phyloP scores from a whole-genome alignment of 768 basidiomycete genomes.

The Serendipita sp. region DNA sequence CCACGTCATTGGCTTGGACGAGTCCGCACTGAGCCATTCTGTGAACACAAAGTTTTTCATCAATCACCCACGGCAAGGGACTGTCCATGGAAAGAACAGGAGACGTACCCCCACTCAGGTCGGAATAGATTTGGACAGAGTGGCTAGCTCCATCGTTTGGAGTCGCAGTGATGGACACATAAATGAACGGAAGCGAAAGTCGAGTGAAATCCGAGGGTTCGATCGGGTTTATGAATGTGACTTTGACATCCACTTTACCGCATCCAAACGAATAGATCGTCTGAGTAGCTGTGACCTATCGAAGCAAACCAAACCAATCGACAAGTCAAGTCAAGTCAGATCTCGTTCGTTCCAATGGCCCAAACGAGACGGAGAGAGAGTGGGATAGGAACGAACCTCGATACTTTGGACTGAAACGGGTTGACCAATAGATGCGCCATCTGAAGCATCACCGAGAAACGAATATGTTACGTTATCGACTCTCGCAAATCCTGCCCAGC shows the following conservation, averaged over 20 bases:
- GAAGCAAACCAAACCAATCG: not conserved
- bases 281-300: not conserved
- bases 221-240: not conserved
- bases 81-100: not conserved
- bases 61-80: not conserved
- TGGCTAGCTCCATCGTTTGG: conserved; percentile 4
- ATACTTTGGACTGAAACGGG: not conserved
- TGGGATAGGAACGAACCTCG: not conserved
- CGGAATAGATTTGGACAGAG: conserved; percentile 8
- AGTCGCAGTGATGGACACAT: conserved; percentile 5
- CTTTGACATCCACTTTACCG: not conserved
- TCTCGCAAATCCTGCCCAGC: not conserved
- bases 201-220: conserved; percentile 5
- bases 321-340: not conserved
- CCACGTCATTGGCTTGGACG: conserved; percentile 21
- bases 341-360: too few species aligned
- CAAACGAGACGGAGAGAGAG: too few species aligned
- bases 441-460: not conserved
- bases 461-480: not conserved
- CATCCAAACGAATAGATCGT: not conserved
- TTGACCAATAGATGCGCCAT: not conserved
- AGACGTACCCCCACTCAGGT: conserved; percentile 8
- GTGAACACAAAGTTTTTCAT: not conserved
- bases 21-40: not conserved
- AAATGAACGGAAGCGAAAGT: conserved; percentile 8